These are phyloP conservation scores for Sherardia arvensis DNA, from an alignment of 257 asterid genomes.

Conservation along the genomic window DNA sequence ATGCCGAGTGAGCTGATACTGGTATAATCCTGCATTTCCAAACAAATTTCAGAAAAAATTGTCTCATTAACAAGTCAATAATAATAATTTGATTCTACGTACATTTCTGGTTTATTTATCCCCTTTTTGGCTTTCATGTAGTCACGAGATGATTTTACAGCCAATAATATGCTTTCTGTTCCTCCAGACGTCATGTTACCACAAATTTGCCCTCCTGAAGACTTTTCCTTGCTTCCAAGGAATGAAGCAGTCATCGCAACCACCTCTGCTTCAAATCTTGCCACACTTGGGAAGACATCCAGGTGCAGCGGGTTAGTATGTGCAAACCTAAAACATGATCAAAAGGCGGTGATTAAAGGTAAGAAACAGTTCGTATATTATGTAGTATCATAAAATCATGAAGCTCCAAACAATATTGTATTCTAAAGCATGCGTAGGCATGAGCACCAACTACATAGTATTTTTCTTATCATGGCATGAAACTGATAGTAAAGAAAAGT, in stretches of 20 bases:
- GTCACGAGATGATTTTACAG: conserved; percentile 88
- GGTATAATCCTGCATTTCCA: conserved; percentile 76
- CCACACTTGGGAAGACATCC: conserved; percentile 90
- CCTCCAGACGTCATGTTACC: conserved; percentile 99
- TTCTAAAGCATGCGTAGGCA: background rate
- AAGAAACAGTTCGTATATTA: background rate
- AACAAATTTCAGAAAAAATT: conserved; percentile 21
- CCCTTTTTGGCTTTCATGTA: conserved; percentile 82
- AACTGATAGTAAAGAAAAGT: background rate
- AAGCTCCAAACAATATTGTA: background rate
- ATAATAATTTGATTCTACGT: conserved; percentile 16
- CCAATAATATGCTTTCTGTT: conserved; percentile 91
- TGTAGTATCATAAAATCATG: background rate
- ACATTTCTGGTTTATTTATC: conserved; percentile 90
- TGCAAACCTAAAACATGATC: conserved; percentile 62
- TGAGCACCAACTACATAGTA: no score
- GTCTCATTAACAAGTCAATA: background rate
- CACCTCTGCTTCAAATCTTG: conserved; percentile 86
- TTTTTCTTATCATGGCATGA: no score
- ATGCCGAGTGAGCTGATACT: conserved; percentile 96
- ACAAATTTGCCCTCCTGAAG: conserved; percentile 79
- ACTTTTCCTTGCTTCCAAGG: conserved; percentile 79
- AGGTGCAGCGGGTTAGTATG: conserved; percentile 96
- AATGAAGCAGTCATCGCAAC: conserved; percentile 92
- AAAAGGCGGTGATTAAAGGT: conserved; percentile 1